phyloP scores from a whole-genome alignment of 1,284 basidiomycete genomes.

The Heterobasidion parviporum region DNA sequence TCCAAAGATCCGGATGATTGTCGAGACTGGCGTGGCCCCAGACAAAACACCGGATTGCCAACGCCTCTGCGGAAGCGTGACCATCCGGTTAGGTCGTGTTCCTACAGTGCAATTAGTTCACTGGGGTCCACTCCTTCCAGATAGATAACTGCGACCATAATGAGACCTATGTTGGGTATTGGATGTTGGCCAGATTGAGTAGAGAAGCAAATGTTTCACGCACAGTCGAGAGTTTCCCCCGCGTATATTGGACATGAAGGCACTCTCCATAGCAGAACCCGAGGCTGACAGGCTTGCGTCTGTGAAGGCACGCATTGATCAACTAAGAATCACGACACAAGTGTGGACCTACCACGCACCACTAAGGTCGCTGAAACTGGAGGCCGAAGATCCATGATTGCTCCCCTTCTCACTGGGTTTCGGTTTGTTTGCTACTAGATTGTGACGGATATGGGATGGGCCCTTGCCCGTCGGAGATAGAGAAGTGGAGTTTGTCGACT shows the following conservation, averaged over 20 bases:
- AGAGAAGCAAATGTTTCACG: too few species aligned
- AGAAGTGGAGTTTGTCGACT: constrained; percentile 53
- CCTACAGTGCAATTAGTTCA: too few species aligned
- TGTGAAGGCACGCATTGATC: constrained; percentile 16
- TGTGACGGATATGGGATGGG: constrained; percentile 35
- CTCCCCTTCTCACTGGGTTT: constrained; percentile 48
- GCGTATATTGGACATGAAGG: constrained; percentile 48
- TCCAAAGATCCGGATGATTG: too few species aligned
- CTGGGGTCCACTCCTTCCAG: too few species aligned
- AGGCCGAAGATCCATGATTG: constrained; percentile 59
- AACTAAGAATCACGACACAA: background rate
- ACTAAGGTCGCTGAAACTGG: constrained; percentile 78
- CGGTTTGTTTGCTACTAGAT: constrained; percentile 13
- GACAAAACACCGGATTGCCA: too few species aligned
- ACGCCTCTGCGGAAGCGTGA: too few species aligned
- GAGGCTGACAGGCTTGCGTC: constrained; percentile 58
- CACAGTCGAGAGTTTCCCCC: too few species aligned
- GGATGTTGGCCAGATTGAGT: too few species aligned
- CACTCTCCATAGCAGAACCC: constrained; percentile 63
- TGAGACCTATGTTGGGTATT: too few species aligned
- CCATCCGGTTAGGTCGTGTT: too few species aligned
- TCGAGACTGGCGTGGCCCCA: too few species aligned
- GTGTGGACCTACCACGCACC: constrained; percentile 34
- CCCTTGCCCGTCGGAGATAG: constrained; percentile 43
- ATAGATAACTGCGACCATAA: too few species aligned